Evolutionary conservation across 139 green algal genomes (phyloP), one percentile per base, ranked within the genome.

Genomic region (Prasinococcaceae sp.): DNA sequence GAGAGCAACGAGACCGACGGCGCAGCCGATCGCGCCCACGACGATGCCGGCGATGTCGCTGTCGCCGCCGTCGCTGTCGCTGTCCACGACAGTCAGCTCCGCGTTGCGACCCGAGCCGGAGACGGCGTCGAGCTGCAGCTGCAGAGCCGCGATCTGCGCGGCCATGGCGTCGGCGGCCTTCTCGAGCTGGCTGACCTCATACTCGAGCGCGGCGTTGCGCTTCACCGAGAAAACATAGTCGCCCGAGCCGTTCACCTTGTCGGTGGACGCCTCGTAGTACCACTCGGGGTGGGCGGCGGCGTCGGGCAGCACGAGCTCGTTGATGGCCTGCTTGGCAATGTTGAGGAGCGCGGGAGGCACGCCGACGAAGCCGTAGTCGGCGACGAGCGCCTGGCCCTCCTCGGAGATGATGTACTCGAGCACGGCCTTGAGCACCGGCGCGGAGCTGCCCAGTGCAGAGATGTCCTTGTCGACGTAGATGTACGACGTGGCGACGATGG

Each of bases 401-500:
- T 69, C 52, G 3, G 38, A 56, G 6, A 63, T 14, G 29, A 58
- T 28, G 24, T 58, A 68, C 24, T 50, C 1, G 16, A 45, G 23
- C 24, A 68, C 56, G 10, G 60, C 52, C 23, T 53, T 42, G n/a
- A 62, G 36, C 28, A 68, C 38, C 2, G 10, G 8, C 3, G 20
- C 60, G 5, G 4, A n/a, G 1, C 41, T 35, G 30, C 23, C 36
- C 9, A 24, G 28, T n/a, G n/a, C n/a, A n/a, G n/a, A n/a, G 25
- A 51, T 16, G 26, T 46, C 50, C 51, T 50, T 39, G 3, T 39
- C 14, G 2, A 61, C 10, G 53, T 68, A 60, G 3, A 68, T 35
- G 53, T 68, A 68, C 4, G 49, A 56, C 23, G 62, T 47, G 10
- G 42, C 19, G 17, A 14, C 30, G n/a, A 68, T 68, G 5, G 60